A percentile compares a stretch with the other conserved stretches of the same genome.
phyloP scores from a whole-genome alignment of 2,329 filamentous ascomycete genomes.

The Nemania serpens region DNA sequence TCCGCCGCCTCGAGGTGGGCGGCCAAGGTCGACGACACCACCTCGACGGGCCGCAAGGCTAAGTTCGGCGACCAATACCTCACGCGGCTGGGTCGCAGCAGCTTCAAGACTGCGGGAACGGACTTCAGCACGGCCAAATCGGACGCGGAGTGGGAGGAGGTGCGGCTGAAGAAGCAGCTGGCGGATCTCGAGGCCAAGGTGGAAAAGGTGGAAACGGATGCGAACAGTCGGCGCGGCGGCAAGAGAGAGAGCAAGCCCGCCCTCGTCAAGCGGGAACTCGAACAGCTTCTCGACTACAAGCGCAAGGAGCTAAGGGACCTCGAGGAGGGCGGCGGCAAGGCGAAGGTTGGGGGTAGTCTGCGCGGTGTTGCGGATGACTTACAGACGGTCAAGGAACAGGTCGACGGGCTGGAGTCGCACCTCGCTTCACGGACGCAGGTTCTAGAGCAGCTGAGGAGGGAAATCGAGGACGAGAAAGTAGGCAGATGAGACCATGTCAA shows the following conservation, averaged over 20 bases:
- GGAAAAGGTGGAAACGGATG: slow-evolving; percentile 75
- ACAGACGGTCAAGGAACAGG: slow-evolving; percentile 87
- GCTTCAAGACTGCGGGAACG: slow-evolving; percentile 81
- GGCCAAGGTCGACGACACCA: slow-evolving; percentile 76
- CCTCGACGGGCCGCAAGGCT: slow-evolving; percentile 84
- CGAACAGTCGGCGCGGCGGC: slow-evolving; percentile 60
- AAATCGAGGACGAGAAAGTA: slow-evolving; percentile 86
- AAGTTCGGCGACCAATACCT: slow-evolving; percentile 98
- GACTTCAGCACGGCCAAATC: slow-evolving; percentile 86
- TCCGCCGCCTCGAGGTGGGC: slow-evolving; percentile 76
- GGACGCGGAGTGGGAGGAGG: slow-evolving; percentile 93
- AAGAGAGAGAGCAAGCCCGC: slow-evolving; percentile 82
- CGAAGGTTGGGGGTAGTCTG: slow-evolving; percentile 71
- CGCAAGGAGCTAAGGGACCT: slow-evolving; percentile 75
- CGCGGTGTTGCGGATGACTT: slow-evolving; percentile 85
- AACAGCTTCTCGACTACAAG: slow-evolving; percentile 96
- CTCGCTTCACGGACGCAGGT: slow-evolving; percentile 75
- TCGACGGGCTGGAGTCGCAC: slow-evolving; percentile 87
- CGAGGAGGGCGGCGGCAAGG: slow-evolving; percentile 72
- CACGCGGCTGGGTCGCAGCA: slow-evolving; percentile 82
- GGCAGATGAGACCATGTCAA: slow-evolving; percentile 45
- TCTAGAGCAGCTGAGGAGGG: slow-evolving; percentile 74
- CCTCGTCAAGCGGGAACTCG: slow-evolving; percentile 89
- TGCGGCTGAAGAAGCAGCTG: slow-evolving; percentile 90
- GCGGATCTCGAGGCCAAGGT: slow-evolving; percentile 88